Evolutionary conservation across 768 basidiomycete species (phyloP).

Genomic region (Tremella mesenterica): DNA sequence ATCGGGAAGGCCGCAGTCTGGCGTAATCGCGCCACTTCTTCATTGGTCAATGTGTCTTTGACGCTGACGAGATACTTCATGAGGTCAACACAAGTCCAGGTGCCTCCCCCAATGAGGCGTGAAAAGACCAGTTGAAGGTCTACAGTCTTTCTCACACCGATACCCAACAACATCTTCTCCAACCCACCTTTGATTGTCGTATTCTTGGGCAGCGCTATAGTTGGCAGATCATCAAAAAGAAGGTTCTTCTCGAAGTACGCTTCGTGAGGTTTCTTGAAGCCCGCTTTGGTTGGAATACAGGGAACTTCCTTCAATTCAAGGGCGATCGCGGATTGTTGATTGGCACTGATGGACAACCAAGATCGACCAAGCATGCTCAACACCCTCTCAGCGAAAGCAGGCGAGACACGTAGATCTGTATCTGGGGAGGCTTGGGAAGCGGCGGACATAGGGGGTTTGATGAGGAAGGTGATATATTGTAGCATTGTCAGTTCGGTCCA

Average conservation of each 20-base stretch:
- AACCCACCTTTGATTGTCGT: slow-evolving; percentile 57
- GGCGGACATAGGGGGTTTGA: slow-evolving; percentile 47
- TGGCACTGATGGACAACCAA: slow-evolving; percentile 59
- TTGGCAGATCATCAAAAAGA: slow-evolving; percentile 79
- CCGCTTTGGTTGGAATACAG: slow-evolving; percentile 65
- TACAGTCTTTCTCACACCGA: slow-evolving; percentile 85
- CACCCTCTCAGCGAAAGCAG: slow-evolving; percentile 73
- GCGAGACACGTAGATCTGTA: slow-evolving; percentile 58
- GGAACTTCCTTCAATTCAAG: slow-evolving; percentile 50
- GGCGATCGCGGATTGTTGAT: slow-evolving; percentile 51
- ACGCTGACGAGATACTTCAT: slow-evolving; percentile 81
- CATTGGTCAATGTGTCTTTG: slow-evolving; percentile 53
- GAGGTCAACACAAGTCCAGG: slow-evolving; percentile 79
- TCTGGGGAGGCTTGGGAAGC: slow-evolving; percentile 45
- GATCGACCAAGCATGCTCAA: slow-evolving; percentile 57
- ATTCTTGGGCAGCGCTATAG: slow-evolving; percentile 64
- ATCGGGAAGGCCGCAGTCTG: slow-evolving; percentile 65
- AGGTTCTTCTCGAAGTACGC: slow-evolving; percentile 78
- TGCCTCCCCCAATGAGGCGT: slow-evolving; percentile 39
- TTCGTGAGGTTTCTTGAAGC: slow-evolving; percentile 63
- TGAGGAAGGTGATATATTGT: slow-evolving; percentile 67
- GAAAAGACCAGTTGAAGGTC: slow-evolving; percentile 90
- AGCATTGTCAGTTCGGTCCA: slow-evolving; percentile 69
- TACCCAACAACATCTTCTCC: slow-evolving; percentile 55
- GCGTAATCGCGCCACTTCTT: slow-evolving; percentile 54